Conservation (phyloP, 2,329 filamentous ascomycete genomes). For the Zymoseptoria pseudotritici region DNA sequence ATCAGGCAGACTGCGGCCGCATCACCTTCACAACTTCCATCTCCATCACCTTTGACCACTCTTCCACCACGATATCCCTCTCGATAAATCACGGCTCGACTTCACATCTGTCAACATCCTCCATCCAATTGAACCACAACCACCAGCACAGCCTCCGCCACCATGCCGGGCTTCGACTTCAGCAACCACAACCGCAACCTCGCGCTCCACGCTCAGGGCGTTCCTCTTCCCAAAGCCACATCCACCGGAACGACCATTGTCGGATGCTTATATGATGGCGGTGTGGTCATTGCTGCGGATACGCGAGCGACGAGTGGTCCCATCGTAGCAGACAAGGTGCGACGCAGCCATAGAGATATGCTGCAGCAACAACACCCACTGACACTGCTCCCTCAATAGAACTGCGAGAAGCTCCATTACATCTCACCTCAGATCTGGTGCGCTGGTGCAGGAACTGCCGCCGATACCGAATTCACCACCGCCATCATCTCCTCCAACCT, state of each 20-base stretch:
- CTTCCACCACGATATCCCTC: neutral
- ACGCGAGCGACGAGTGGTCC: conserved; percentile 94
- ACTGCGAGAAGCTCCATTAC: conserved; percentile 99
- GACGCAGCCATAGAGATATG: conserved; percentile 4
- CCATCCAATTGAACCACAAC: neutral
- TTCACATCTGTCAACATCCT: neutral
- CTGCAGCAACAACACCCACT: conserved; percentile 1
- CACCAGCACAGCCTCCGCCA: conserved; percentile 7
- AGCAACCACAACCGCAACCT: conserved; percentile 99
- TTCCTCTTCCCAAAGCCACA: conserved; percentile 93
- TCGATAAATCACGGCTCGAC: neutral
- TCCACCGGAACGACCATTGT: conserved; percentile 99
- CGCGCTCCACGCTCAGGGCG: conserved; percentile 85
- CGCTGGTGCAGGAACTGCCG: conserved; percentile 92
- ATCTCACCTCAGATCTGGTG: conserved; percentile 99
- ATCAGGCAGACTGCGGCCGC: neutral
- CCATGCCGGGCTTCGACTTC: conserved; percentile 97
- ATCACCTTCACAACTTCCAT: neutral
- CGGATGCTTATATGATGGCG: conserved; percentile 90
- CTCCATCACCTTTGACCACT: neutral
- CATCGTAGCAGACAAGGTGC: conserved; percentile 94
- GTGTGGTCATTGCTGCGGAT: conserved; percentile 97
- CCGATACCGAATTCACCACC: conserved; percentile 98
- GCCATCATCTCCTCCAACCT: conserved; percentile 97
- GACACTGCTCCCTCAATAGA: conserved; percentile 40